A percentile compares a stretch with the other conserved stretches of the same genome.
Conservation (phyloP, 305 asterid genomes). For the Fraxinus nigra region DNA sequence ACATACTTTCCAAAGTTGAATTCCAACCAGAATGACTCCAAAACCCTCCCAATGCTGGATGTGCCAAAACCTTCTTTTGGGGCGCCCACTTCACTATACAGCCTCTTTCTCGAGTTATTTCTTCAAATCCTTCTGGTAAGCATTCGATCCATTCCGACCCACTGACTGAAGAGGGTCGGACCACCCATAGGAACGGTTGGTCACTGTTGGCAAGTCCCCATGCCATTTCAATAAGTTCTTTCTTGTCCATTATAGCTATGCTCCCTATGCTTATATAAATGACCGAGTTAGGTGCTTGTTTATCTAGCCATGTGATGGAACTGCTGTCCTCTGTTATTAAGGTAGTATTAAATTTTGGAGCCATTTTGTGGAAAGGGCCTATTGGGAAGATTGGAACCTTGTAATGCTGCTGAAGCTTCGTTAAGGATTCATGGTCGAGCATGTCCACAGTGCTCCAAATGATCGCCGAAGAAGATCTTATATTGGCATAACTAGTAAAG, state of each 20-base stretch:
- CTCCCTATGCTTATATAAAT: slow-evolving; percentile 50
- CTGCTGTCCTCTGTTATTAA: slow-evolving; percentile 30
- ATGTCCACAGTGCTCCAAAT: slow-evolving; percentile 42
- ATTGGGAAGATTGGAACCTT: slow-evolving; percentile 37
- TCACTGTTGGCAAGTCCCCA: slow-evolving; percentile 43
- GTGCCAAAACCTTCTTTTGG: slow-evolving; percentile 41
- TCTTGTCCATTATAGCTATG: slow-evolving; percentile 25
- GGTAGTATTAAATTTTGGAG: slow-evolving; percentile 30
- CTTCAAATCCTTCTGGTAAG: slow-evolving; percentile 30
- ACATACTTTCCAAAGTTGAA: slow-evolving; percentile 44
- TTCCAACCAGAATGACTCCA: slow-evolving; percentile 59
- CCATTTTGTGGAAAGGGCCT: slow-evolving; percentile 52
- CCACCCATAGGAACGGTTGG: slow-evolving; percentile 54
- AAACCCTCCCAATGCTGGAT: slow-evolving; percentile 45
- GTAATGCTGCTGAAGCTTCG: slow-evolving; percentile 25
- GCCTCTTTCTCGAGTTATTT: slow-evolving; percentile 20
- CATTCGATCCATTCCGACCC: slow-evolving; percentile 27
- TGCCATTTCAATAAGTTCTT: slow-evolving; percentile 34
- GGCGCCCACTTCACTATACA: slow-evolving; percentile 56
- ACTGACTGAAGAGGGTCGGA: slow-evolving; percentile 27
- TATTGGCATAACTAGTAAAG: not conserved
- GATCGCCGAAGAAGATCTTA: slow-evolving; percentile 36
- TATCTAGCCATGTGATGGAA: slow-evolving; percentile 51
- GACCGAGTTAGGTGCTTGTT: slow-evolving; percentile 37
- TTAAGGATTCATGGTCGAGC: slow-evolving; percentile 33